These are phyloP conservation scores for Spathaspora sp. DNA, from an alignment of 1,139 yeast genomes.

Conservation along the genomic window DNA sequence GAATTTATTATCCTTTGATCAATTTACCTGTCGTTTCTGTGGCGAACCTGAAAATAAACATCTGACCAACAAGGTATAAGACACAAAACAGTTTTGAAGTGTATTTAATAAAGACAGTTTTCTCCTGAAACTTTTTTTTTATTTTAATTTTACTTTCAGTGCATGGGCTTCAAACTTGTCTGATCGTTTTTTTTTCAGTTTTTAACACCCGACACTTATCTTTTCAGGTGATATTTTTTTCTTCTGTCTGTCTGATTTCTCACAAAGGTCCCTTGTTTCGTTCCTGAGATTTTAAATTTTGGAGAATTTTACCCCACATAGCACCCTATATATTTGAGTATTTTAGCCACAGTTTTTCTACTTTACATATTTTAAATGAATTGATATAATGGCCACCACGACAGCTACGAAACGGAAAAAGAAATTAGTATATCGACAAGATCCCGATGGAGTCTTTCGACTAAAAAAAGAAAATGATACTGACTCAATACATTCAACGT, in stretches of 20 bases:
- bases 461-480: slow-evolving; percentile 28
- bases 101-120: not conserved
- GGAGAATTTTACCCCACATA: not conserved
- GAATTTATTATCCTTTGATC: too few relatives aligned
- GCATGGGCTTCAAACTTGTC: not conserved
- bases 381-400: slow-evolving; percentile 12
- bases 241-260: too few relatives aligned
- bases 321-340: not conserved
- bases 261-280: not conserved
- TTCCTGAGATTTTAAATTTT: not conserved
- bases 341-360: not conserved
- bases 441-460: slow-evolving; percentile 44
- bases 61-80: not conserved
- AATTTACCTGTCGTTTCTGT: not conserved
- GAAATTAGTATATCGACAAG: slow-evolving; percentile 40
- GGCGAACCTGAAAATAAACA: too few relatives aligned
- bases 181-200: not conserved
- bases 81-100: not conserved
- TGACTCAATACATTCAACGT: slow-evolving; percentile 7
- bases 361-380: not conserved
- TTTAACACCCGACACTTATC: too few relatives aligned
- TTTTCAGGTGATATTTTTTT: not conserved
- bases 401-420: slow-evolving; percentile 21
- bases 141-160: too few relatives aligned
- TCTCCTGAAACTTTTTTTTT: not conserved